Evolutionary conservation across 345 rosid species (phyloP), one percentile per base, ranked within the genome.

Genomic region (Lumnitzera littorea): DNA sequence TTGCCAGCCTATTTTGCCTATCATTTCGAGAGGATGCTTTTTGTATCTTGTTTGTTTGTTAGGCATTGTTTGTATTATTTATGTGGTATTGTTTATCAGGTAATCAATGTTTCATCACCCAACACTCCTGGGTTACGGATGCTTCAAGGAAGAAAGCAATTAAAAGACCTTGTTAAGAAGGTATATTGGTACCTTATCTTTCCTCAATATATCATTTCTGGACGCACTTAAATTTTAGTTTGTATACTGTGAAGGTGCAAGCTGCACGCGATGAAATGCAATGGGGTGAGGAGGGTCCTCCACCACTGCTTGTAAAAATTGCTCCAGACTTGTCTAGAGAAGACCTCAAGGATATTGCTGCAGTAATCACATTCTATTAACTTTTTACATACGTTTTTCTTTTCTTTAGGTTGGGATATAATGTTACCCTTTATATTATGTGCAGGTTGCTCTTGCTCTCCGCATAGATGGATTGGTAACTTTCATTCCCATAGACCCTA

Each of bases 211-310:
- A 56, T 43, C 50, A 58, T 54, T 4, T 36, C 43, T 36, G 43
- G 43, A 9, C 3, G 43, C 53, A 68, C 43, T 41, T 56, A 17
- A n/a, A 20, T 55, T 48, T 15, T 17, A 16, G 36, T 55, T 65
- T 57, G n/a, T 61, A 60, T 56, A 65, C 67, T 14, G 16, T 64
- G 15, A 68, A 87, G 95, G 77, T 94, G 66, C 99, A 90, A 86
- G 99, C 99, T 79, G 99, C 99, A 56, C 84, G 97, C 53, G 99
- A 94, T 88, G 99, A 94, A 81, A 94, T 94, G 99, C 97, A 94
- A 64, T 94, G 99, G 99, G 99, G 91, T 57, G 99, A 90, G 74
- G 99, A 88, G 48, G 97, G 97, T 46, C 97, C 97, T 31, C 99
- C 97, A 73, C 99, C 97, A 55, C 71, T 94, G 73, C 89, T 94